Percentiles rank a stretch among this genome's conserved stretches.
Evolutionary conservation across 2,329 filamentous ascomycete genomes (phyloP).

Genomic region (Ophiostoma sp.): DNA sequence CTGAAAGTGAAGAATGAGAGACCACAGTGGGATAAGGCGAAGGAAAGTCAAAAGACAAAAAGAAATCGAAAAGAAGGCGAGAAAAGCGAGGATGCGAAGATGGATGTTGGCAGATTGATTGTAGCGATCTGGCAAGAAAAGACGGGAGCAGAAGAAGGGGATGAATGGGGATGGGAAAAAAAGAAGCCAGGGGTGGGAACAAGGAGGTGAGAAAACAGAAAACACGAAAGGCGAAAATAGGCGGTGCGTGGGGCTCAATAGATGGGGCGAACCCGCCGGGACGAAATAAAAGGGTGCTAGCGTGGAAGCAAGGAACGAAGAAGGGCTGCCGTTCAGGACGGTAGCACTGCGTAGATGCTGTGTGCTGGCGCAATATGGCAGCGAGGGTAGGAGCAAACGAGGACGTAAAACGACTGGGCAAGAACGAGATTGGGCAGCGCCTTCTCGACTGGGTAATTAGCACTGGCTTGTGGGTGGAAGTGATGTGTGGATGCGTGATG

Average conservation of each 20-base stretch:
- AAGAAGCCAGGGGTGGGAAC: constrained; percentile 16
- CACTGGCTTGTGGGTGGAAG: neutral
- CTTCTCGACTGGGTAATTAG: neutral
- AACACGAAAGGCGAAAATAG: constrained; percentile 5
- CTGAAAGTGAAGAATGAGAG: neutral
- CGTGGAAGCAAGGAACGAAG: constrained; percentile 9
- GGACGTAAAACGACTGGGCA: neutral
- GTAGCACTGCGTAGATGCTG: neutral
- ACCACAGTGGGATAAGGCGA: neutral
- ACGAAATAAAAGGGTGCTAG: constrained; percentile 1
- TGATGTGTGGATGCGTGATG: neutral
- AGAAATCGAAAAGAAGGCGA: neutral
- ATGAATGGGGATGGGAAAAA: neutral
- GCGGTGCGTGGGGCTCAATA: constrained; percentile 18
- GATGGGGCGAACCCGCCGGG: constrained; percentile 15
- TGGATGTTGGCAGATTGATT: neutral
- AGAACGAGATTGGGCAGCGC: constrained; percentile 10
- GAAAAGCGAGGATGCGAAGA: neutral
- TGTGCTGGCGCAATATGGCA: neutral
- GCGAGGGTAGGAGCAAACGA: neutral
- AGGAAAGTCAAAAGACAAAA: neutral
- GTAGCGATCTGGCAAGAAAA: constrained; percentile 14
- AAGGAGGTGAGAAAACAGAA: constrained; percentile 14
- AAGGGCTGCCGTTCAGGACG: neutral
- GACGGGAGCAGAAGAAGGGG: neutral